Base-by-base conservation (phyloP, 768 basidiomycete species). In the Auricularia heimuer region DNA sequence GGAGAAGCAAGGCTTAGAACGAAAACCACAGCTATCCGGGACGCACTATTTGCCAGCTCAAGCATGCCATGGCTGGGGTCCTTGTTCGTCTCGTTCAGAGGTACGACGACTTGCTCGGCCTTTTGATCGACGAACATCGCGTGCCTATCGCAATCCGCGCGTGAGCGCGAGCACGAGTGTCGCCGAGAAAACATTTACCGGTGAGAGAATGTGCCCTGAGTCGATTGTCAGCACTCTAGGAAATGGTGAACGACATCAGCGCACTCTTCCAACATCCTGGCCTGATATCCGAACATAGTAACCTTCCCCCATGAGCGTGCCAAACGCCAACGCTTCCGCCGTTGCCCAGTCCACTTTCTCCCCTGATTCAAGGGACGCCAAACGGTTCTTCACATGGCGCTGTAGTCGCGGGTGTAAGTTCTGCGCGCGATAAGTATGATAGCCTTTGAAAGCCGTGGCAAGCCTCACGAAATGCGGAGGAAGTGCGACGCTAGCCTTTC, bases 111-210 rank as follows among this genome's bases (percentile, higher is more conserved):
- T 0, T 81, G 79, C 69, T 96, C 94, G 0, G 86, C 88, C 71
- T 83, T 82, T 74, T 96, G 94, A 71, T 97, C 85, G 1, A 96
- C 91, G 21, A 95, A 76, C 92, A 96, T 94, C 0, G 93, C 93
- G 74, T 96, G 94, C 4, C 85, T 29, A 29, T 29, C 29, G 29
- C 29, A 29, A 29, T 29, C 29, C 29, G 29, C 29, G 29, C 29
- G 29, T 85, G 44, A 61, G 21, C 0, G 37, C 56, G 11, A 37
- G 66, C 63, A 65, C 68, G 18, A 21, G 16, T 21, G 29, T 39
- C 24, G 16, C 1, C 61, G 37, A 7, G 3, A 16, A 3, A 64
- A 42, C 33, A 66, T 76, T 16, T 58, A 82, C 83, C 89, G 79
- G 62, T 92, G 90, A 68, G 89, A 92, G 75, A 94, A 93, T 11